phyloP scores from a whole-genome alignment of 2,329 filamentous ascomycete genomes.

The Curvularia hawaiiensis region DNA sequence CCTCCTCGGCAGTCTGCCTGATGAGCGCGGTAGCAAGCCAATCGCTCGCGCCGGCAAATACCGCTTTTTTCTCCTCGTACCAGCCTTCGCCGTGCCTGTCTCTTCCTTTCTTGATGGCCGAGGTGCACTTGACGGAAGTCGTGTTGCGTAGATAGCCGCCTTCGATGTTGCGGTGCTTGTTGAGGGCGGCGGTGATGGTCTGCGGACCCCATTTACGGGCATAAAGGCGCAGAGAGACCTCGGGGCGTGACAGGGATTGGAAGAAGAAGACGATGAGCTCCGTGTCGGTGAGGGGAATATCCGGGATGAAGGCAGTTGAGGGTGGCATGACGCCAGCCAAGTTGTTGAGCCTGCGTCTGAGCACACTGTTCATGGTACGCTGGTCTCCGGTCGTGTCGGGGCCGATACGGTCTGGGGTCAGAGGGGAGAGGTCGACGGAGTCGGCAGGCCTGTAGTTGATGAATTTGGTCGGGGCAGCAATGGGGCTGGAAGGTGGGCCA shows the following conservation, averaged over 20 bases:
- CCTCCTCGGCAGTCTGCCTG: constrained; percentile 3
- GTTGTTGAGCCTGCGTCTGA: constrained; percentile 30
- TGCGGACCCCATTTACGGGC: constrained; percentile 27
- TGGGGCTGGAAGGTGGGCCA: not conserved
- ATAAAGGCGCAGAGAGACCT: constrained; percentile 35
- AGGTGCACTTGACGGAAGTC: constrained; percentile 36
- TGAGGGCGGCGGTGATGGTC: constrained; percentile 28
- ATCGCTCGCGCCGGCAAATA: no score
- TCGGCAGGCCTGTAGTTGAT: not conserved
- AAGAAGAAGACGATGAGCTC: constrained; percentile 44
- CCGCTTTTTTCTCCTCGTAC: constrained; percentile 5
- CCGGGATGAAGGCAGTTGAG: constrained; percentile 20
- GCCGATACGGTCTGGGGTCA: constrained; percentile 22
- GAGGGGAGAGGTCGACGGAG: not conserved
- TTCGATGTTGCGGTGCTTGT: constrained; percentile 29
- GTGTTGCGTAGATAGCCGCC: constrained; percentile 40
- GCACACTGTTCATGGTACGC: constrained; percentile 7
- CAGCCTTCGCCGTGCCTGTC: constrained; percentile 23
- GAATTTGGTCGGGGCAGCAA: no score
- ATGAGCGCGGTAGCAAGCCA: constrained; percentile 20
- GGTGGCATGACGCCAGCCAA: constrained; percentile 24
- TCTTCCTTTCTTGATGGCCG: constrained; percentile 27
- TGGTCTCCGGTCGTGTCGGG: constrained; percentile 12
- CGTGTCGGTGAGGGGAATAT: constrained; percentile 33
- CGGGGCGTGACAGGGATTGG: constrained; percentile 29